Evolutionary conservation across 2,329 filamentous ascomycete genomes (phyloP), one percentile per base, ranked within the genome.

Genomic region (Trichoderma sp.): DNA sequence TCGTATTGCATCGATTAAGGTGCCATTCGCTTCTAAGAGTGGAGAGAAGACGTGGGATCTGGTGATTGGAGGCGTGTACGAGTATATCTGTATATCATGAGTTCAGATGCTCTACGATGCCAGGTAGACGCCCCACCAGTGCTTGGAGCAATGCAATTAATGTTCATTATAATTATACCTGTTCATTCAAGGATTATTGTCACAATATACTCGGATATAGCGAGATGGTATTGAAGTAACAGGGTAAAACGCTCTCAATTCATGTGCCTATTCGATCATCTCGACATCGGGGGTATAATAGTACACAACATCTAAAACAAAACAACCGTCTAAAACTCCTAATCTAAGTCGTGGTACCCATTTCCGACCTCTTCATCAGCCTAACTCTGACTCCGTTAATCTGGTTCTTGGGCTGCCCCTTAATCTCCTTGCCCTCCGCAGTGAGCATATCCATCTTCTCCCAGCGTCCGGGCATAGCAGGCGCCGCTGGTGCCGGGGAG

Each of bases 311-410:
- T 31, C 2, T 59, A 14, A 59, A 29, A 24, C 2, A 18, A 18
- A 33, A 31, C 3, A 31, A 18, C 53, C 50, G n/a, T 33, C n/a
- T n/a, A 53, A 53, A 53, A 50, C 8, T 18, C 18, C 45, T 8
- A 50, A n/a, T 50, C 24, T 16, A 65, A 24, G 11, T 14, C 21
- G 50, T 16, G 12, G 50, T 29, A 1, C 38, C 67, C 60, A 64
- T 56, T 12, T 75, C 74, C 27, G 45, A 24, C 33, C 60, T 65
- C 45, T 41, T 66, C 74, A 75, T 71, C 50, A 56, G 50, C 38
- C 74, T 41, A 11, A 72, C 4, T 35, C 74, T 66, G 1, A 62
- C 74, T 3, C 74, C 74, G 8, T 75, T 75, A 21, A 75, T 72
- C 60, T 75, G 74, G 24, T 60, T 71, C 33, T 66, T 72, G 8